Conservation (phyloP, 768 basidiomycete species). For the Solioccasus polychromus region DNA sequence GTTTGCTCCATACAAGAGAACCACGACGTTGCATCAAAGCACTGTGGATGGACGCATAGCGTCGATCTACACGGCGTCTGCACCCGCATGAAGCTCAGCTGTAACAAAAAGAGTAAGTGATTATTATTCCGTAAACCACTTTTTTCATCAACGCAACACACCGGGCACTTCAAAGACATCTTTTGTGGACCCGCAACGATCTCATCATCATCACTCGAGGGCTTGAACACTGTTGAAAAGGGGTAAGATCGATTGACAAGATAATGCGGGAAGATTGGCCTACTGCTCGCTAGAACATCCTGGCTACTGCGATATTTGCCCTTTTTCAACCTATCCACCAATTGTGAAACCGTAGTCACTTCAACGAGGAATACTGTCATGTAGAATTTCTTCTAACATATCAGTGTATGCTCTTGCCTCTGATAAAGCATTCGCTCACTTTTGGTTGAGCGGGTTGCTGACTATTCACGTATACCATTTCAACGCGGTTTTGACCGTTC, state of each 20-base stretch:
- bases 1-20: constrained; percentile 94
- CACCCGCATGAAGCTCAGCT: constrained; percentile 88
- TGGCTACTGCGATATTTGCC: constrained; percentile 61
- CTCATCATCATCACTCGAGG: constrained; percentile 76
- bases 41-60: constrained; percentile 87
- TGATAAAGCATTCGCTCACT: constrained; percentile 40
- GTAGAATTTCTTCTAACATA: constrained; percentile 84
- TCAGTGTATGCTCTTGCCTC: constrained; percentile 6
- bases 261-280: constrained; percentile 21
- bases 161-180: constrained; percentile 92
- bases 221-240: constrained; percentile 51
- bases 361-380: constrained; percentile 84
- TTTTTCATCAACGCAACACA: constrained; percentile 39
- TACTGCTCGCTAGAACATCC: constrained; percentile 69
- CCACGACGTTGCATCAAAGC: constrained; percentile 95
- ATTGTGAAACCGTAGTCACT: constrained; percentile 60
- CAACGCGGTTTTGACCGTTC: constrained; percentile 60
- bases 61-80: constrained; percentile 80
- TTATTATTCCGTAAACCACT: background rate
- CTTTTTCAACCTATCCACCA: constrained; percentile 68
- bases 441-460: constrained; percentile 73
- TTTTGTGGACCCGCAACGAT: constrained; percentile 87
- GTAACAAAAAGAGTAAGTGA: constrained; percentile 2
- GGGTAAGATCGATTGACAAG: background rate
- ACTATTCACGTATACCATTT: constrained; percentile 90